Percentiles rank a stretch among this genome's conserved stretches.
Evolutionary conservation across 768 basidiomycete genomes (phyloP).

Genomic region (Mycena belliarum): DNA sequence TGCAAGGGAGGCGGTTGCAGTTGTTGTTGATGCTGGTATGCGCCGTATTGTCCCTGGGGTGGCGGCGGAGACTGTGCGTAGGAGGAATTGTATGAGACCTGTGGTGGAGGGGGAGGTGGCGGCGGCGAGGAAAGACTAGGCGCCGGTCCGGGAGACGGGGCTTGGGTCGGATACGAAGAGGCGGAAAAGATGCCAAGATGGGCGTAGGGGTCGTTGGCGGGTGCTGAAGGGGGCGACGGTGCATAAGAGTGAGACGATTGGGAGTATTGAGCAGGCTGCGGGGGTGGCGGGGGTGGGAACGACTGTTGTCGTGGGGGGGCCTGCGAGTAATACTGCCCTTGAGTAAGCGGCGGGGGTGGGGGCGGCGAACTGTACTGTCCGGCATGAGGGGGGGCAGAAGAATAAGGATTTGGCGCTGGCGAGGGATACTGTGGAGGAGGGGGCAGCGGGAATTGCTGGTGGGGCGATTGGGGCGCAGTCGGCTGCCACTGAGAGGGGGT

Average conservation of each 20-base stretch:
- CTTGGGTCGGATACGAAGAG: slow-evolving; percentile 2
- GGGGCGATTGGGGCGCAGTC: slow-evolving; percentile 21
- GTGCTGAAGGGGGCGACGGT: slow-evolving; percentile 16
- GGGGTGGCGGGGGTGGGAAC: slow-evolving; percentile 15
- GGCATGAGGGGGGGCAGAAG: slow-evolving; percentile 13
- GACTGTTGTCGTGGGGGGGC: slow-evolving; percentile 11
- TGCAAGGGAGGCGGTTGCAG: slow-evolving; percentile 10
- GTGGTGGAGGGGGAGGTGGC: slow-evolving; percentile 20
- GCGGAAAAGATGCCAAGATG: slow-evolving; percentile 35
- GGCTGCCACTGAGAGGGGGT: slow-evolving; percentile 28
- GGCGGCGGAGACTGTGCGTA: slow-evolving; percentile 19
- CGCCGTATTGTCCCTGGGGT: slow-evolving; percentile 22
- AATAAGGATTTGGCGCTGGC: slow-evolving; percentile 4
- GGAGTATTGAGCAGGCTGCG: slow-evolving; percentile 10
- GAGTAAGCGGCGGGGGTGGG: slow-evolving; percentile 13
- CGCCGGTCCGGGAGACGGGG: slow-evolving; percentile 3
- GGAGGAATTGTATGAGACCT: slow-evolving; percentile 7
- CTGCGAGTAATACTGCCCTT: slow-evolving; percentile 7
- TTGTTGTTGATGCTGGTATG: slow-evolving; percentile 8
- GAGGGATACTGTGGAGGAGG: slow-evolving; percentile 25
- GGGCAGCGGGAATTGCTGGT: slow-evolving; percentile 33
- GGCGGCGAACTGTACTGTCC: slow-evolving; percentile 9
- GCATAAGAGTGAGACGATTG: slow-evolving; percentile 24
- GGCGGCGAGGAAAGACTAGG: slow-evolving; percentile 15
- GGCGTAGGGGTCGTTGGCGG: slow-evolving; percentile 39